Conservation (phyloP, 2,329 filamentous ascomycete species). For the Alternaria triticina region DNA sequence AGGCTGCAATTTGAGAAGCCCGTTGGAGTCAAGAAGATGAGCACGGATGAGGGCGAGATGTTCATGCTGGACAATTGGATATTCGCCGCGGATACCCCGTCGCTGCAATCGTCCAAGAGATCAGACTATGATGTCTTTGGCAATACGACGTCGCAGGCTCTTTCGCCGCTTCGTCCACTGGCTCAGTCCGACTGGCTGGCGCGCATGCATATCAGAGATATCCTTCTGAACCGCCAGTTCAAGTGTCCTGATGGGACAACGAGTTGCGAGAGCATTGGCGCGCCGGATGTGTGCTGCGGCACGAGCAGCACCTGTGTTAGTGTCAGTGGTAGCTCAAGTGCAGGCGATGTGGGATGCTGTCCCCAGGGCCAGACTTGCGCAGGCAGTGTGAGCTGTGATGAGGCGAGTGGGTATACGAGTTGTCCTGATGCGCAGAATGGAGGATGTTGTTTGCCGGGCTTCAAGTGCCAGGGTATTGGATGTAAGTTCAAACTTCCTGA, state of each 20-base stretch:
- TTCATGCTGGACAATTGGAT: constrained; percentile 72
- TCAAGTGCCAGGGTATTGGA: constrained; percentile 71
- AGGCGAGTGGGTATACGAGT: constrained; percentile 63
- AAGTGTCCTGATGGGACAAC: constrained; percentile 70
- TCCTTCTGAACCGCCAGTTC: constrained; percentile 63
- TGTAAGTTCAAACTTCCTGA: constrained; percentile 60
- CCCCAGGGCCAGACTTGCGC: constrained; percentile 68
- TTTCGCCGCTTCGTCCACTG: constrained; percentile 37
- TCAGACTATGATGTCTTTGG: constrained; percentile 12
- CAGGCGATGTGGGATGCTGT: constrained; percentile 78
- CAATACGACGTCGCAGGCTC: constrained; percentile 30
- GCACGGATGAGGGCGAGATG: constrained; percentile 73
- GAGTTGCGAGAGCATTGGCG: constrained; percentile 68
- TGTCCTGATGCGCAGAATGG: constrained; percentile 72
- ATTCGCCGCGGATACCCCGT: constrained; percentile 44
- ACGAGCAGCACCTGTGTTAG: constrained; percentile 69
- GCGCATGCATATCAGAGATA: constrained; percentile 43
- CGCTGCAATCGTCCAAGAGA: constrained; percentile 5
- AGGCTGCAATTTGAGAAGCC: constrained; percentile 55
- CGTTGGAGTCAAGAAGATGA: constrained; percentile 74
- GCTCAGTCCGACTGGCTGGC: constrained; percentile 42
- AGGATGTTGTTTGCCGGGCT: constrained; percentile 78
- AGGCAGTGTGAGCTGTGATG: constrained; percentile 68
- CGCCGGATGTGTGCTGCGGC: constrained; percentile 75
- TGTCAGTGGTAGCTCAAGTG: constrained; percentile 55